A percentile compares a stretch with the other conserved stretches of the same genome.
Conservation (phyloP, 192 early-diverging fungal species). For the Umbelopsis ramanniana region DNA sequence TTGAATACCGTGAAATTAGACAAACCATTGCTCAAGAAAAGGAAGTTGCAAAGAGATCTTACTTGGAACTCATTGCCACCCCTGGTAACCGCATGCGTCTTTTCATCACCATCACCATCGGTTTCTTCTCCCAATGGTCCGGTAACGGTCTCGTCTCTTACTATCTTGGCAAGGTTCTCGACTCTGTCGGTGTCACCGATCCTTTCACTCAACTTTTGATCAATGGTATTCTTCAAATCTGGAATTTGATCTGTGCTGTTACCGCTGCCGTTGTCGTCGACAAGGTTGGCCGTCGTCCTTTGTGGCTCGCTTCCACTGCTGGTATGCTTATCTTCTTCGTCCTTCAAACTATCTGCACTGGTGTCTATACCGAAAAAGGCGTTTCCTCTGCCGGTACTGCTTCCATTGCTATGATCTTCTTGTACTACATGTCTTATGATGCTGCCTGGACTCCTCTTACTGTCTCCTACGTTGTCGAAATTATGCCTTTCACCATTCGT, state of each 20-base stretch:
- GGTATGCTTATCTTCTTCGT: slow-evolving; percentile 22
- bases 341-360: slow-evolving; percentile 21
- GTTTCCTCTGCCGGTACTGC: not conserved
- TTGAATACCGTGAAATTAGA: slow-evolving; percentile 75
- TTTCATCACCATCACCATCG: slow-evolving; percentile 21
- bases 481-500: slow-evolving; percentile 27
- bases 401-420: slow-evolving; percentile 26
- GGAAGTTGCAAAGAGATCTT: slow-evolving; percentile 21
- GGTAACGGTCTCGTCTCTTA: slow-evolving; percentile 21
- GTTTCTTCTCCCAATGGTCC: slow-evolving; percentile 28
- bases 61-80: slow-evolving; percentile 14
- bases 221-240: slow-evolving; percentile 25
- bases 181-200: slow-evolving; percentile 7
- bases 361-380: not conserved
- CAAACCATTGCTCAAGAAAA: slow-evolving; percentile 39
- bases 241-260: slow-evolving; percentile 24
- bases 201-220: not conserved
- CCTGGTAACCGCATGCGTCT: slow-evolving; percentile 19
- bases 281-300: slow-evolving; percentile 21
- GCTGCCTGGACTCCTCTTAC: slow-evolving; percentile 22
- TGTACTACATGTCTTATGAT: slow-evolving; percentile 14
- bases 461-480: slow-evolving; percentile 24
- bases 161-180: slow-evolving; percentile 3
- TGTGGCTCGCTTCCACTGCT: slow-evolving; percentile 16
- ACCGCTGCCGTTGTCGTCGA: slow-evolving; percentile 12